phyloP scores from a whole-genome alignment of 2,329 filamentous ascomycete genomes.

The Fusarium haematococcum region DNA sequence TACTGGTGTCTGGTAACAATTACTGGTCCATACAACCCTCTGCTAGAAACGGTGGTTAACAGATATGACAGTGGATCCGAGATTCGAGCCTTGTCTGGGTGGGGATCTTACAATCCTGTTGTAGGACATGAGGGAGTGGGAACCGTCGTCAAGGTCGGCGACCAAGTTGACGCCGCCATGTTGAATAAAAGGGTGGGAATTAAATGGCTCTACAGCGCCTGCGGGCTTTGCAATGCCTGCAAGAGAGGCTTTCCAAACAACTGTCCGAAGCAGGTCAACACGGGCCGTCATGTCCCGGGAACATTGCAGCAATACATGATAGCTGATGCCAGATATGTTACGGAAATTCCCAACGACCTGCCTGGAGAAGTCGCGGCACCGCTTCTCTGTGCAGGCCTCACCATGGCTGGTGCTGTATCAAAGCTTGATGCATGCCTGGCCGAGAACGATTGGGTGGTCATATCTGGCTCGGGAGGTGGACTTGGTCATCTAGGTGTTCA shows the following conservation, averaged over 20 bases:
- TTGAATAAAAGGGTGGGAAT: constrained; percentile 54
- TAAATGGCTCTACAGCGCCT: constrained; percentile 59
- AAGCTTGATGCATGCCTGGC: constrained; percentile 22
- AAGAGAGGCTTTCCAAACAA: constrained; percentile 51
- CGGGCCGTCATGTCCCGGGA: constrained; percentile 51
- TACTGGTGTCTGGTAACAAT: constrained; percentile 37
- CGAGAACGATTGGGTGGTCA: constrained; percentile 45
- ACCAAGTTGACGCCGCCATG: constrained; percentile 40
- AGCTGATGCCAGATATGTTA: constrained; percentile 45
- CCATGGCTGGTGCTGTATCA: constrained; percentile 46
- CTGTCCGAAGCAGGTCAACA: constrained; percentile 56
- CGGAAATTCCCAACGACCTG: constrained; percentile 38
- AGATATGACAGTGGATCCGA: constrained; percentile 43
- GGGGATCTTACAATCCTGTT: constrained; percentile 41
- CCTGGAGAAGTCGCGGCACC: constrained; percentile 42
- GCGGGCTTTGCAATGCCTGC: constrained; percentile 52
- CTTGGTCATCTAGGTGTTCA: constrained; percentile 51
- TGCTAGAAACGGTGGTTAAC: background rate
- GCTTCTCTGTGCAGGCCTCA: constrained; percentile 48
- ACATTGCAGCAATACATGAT: constrained; percentile 49
- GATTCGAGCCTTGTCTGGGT: constrained; percentile 45
- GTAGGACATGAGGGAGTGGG: constrained; percentile 50
- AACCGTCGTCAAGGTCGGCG: constrained; percentile 45
- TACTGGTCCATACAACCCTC: background rate
- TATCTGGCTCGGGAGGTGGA: constrained; percentile 48